Evolutionary conservation across 805 yeast genomes (phyloP).

Genomic region (Lachancea quebecensis): DNA sequence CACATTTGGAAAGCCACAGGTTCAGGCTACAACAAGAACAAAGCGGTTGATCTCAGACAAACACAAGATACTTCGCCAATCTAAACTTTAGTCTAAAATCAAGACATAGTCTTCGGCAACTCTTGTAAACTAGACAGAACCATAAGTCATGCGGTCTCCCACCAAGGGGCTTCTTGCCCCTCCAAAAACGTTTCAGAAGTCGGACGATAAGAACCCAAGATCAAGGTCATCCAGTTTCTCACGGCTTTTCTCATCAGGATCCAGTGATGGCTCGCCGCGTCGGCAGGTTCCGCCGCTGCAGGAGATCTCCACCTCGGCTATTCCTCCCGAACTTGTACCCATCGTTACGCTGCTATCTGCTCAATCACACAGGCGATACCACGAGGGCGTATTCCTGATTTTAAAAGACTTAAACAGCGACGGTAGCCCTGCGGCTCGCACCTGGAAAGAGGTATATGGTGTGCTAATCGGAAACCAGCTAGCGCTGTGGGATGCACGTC

Average conservation of each 20-base stretch:
- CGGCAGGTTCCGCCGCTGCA: constrained; percentile 11
- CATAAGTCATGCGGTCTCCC: constrained; percentile 11
- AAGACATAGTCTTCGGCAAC: background rate
- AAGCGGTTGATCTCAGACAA: too few species aligned
- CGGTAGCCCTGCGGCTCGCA: constrained; percentile 76
- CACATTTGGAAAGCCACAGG: too few species aligned
- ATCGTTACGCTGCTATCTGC: constrained; percentile 69
- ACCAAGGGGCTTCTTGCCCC: constrained; percentile 24
- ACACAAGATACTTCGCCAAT: too few species aligned
- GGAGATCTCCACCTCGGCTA: constrained; percentile 14
- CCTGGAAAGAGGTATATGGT: constrained; percentile 92
- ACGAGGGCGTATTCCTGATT: constrained; percentile 70
- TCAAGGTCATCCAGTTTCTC: constrained; percentile 21
- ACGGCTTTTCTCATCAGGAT: constrained; percentile 14
- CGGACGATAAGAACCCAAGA: constrained; percentile 7
- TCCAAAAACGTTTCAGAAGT: constrained; percentile 19
- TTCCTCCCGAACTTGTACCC: constrained; percentile 46
- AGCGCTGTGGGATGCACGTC: constrained; percentile 85
- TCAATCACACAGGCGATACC: constrained; percentile 66
- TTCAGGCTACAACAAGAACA: too few species aligned
- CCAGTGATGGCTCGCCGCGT: constrained; percentile 10
- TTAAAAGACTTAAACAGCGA: constrained; percentile 71
- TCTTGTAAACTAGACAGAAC: background rate
- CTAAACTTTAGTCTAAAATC: too few species aligned
- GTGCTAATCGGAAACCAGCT: constrained; percentile 84